Evolutionary conservation across 441 rosid species (phyloP).

Genomic region (Bruguiera hainesii): DNA sequence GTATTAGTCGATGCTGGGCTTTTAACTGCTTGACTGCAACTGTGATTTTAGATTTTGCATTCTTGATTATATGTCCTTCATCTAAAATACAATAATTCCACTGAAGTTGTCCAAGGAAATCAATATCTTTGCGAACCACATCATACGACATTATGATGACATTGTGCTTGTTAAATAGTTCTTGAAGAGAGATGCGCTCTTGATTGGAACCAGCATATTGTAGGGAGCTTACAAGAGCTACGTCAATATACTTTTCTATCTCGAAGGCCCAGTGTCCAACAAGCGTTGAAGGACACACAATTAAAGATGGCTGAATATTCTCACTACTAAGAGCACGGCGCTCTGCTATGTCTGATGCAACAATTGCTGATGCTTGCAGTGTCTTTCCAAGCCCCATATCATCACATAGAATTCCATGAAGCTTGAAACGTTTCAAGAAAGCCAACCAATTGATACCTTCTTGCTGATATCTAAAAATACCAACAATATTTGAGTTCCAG

Average conservation of each 20-base stretch:
- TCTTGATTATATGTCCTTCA: slow-evolving; percentile 98
- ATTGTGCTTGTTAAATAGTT: slow-evolving; percentile 68
- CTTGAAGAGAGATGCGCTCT: slow-evolving; percentile 77
- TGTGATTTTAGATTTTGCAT: slow-evolving; percentile 92
- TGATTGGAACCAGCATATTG: slow-evolving; percentile 96
- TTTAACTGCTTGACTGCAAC: slow-evolving; percentile 90
- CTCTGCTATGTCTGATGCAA: slow-evolving; percentile 96
- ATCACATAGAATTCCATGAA: slow-evolving; percentile 98
- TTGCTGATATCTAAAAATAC: slow-evolving; percentile 87
- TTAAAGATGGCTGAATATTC: slow-evolving; percentile 66
- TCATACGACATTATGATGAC: slow-evolving; percentile 95
- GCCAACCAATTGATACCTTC: slow-evolving; percentile 99
- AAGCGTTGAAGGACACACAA: slow-evolving; percentile 97
- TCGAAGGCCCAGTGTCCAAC: slow-evolving; percentile 99
- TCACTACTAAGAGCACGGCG: slow-evolving; percentile 33
- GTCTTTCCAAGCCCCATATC: slow-evolving; percentile 99
- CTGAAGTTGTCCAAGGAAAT: slow-evolving; percentile 62
- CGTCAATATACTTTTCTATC: slow-evolving; percentile 92
- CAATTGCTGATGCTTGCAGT: slow-evolving; percentile 98
- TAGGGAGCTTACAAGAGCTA: slow-evolving; percentile 71
- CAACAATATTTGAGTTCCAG: background rate
- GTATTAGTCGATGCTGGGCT: slow-evolving; percentile 92
- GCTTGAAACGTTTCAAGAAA: slow-evolving; percentile 95
- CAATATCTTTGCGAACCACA: slow-evolving; percentile 96
- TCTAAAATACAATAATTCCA: slow-evolving; percentile 99